A percentile compares a stretch with the other conserved stretches of the same genome.
These are phyloP conservation scores for Tolypocladium endophyticum DNA, from an alignment of 2,329 filamentous ascomycete genomes.

Conservation along the genomic window DNA sequence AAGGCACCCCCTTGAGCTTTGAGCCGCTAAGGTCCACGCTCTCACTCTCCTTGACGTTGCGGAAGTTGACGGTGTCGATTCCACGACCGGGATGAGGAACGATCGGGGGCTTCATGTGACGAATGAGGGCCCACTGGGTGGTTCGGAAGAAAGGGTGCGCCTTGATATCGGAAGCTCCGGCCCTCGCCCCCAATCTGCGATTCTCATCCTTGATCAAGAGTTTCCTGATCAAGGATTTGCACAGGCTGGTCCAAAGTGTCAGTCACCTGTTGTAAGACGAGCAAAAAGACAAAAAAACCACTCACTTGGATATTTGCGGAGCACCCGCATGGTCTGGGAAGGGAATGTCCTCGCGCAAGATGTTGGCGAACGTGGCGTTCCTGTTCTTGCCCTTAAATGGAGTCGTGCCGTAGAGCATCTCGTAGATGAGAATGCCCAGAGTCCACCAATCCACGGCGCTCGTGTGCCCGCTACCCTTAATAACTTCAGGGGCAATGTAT, in stretches of 20 bases:
- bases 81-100: slow-evolving; percentile 84
- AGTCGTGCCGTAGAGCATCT: slow-evolving; percentile 97
- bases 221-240: slow-evolving; percentile 93
- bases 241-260: slow-evolving; percentile 52
- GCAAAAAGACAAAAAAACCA: background rate
- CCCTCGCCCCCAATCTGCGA: slow-evolving; percentile 81
- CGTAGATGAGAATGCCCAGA: slow-evolving; percentile 90
- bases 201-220: slow-evolving; percentile 97
- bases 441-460: slow-evolving; percentile 99
- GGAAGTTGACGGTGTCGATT: slow-evolving; percentile 92
- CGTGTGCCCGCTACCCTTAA: slow-evolving; percentile 96
- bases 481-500: slow-evolving; percentile 97
- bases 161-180: slow-evolving; percentile 95
- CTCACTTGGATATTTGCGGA: slow-evolving; percentile 87
- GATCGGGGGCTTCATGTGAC: slow-evolving; percentile 97
- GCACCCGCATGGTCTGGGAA: slow-evolving; percentile 83
- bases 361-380: slow-evolving; percentile 96
- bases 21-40: slow-evolving; percentile 75
- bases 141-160: slow-evolving; percentile 90
- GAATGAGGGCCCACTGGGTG: slow-evolving; percentile 92
- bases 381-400: slow-evolving; percentile 99
- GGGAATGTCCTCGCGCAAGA: slow-evolving; percentile 86
- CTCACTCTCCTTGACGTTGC: slow-evolving; percentile 94
- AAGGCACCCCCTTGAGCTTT: slow-evolving; percentile 64
- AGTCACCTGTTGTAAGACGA: background rate